Conservation (phyloP, 805 yeast genomes). For the Candida pseudofarinosa region DNA sequence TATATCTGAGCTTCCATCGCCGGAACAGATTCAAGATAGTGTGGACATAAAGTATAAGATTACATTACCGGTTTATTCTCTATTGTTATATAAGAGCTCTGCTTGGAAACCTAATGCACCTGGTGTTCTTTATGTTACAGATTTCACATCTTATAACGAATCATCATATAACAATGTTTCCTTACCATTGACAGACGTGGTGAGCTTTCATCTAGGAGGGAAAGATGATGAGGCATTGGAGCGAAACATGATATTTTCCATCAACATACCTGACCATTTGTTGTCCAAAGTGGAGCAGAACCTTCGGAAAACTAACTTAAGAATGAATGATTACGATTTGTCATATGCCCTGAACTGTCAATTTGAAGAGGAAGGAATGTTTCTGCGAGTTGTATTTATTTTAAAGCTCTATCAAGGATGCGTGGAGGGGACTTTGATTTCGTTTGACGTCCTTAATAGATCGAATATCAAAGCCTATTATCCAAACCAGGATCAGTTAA, state of each 20-base stretch:
- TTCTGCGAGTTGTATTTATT: constrained; percentile 7
- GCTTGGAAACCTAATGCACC: constrained; percentile 9
- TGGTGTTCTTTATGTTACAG: constrained; percentile 11
- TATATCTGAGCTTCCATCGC: constrained; percentile 5
- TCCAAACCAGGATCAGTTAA: neutral
- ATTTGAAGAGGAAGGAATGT: constrained; percentile 9
- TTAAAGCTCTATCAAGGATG: constrained; percentile 8
- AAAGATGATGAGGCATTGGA: neutral
- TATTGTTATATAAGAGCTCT: constrained; percentile 7
- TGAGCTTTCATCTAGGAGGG: constrained; percentile 3
- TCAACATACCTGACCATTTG: constrained; percentile 6
- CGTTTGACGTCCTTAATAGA: constrained; percentile 2
- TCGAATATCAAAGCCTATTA: constrained; percentile 3
- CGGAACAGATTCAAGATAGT: constrained; percentile 2
- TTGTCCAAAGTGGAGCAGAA: constrained; percentile 2
- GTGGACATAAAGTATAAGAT: constrained; percentile 5
- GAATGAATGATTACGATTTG: constrained; percentile 7
- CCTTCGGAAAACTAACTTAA: constrained; percentile 2
- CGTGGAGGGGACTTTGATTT: constrained; percentile 8
- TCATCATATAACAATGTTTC: constrained; percentile 3
- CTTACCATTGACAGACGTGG: constrained; percentile 3
- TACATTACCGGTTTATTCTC: constrained; percentile 9
- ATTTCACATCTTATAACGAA: constrained; percentile 8
- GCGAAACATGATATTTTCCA: constrained; percentile 5
- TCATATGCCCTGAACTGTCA: constrained; percentile 5